phyloP scores from a whole-genome alignment of 2,329 filamentous ascomycete genomes.

The Bretziella fagacearum region DNA sequence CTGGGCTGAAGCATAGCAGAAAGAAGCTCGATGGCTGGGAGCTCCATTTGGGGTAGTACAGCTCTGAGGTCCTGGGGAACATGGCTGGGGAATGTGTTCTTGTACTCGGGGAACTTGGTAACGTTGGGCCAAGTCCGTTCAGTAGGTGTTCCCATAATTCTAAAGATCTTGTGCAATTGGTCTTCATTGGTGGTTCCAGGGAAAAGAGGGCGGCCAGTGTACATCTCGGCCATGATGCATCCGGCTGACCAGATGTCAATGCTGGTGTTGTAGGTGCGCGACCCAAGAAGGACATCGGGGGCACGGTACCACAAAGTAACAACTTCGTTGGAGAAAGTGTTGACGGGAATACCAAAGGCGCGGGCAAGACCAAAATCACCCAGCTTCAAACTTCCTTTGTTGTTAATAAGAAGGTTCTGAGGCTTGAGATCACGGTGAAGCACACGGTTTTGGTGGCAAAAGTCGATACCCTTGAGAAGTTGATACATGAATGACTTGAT shows the following conservation, averaged over 20 bases:
- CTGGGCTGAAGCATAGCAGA: constrained; percentile 82
- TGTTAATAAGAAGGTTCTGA: constrained; percentile 91
- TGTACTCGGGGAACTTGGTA: constrained; percentile 92
- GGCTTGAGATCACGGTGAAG: constrained; percentile 92
- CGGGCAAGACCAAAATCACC: constrained; percentile 89
- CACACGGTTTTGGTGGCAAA: constrained; percentile 94
- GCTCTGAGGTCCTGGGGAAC: constrained; percentile 76
- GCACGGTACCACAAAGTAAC: constrained; percentile 97
- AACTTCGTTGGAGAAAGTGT: constrained; percentile 96
- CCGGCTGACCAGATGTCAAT: constrained; percentile 99
- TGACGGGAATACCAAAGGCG: constrained; percentile 92
- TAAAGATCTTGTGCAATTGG: constrained; percentile 91
- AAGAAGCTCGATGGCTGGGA: constrained; percentile 69
- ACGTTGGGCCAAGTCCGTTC: constrained; percentile 94
- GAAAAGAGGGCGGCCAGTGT: constrained; percentile 86
- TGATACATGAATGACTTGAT: constrained; percentile 99
- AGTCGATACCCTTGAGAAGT: constrained; percentile 84
- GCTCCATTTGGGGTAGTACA: constrained; percentile 82
- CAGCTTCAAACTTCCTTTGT: constrained; percentile 75
- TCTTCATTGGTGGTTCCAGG: constrained; percentile 97
- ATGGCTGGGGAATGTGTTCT: constrained; percentile 85
- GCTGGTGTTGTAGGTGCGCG: constrained; percentile 95
- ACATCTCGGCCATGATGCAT: constrained; percentile 99
- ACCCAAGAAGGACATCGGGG: constrained; percentile 85
- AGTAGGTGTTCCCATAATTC: constrained; percentile 93